Evolutionary conservation across 805 yeast species (phyloP), one percentile per base, ranked within the genome.

Genomic region (Cephaloascus fragrans): DNA sequence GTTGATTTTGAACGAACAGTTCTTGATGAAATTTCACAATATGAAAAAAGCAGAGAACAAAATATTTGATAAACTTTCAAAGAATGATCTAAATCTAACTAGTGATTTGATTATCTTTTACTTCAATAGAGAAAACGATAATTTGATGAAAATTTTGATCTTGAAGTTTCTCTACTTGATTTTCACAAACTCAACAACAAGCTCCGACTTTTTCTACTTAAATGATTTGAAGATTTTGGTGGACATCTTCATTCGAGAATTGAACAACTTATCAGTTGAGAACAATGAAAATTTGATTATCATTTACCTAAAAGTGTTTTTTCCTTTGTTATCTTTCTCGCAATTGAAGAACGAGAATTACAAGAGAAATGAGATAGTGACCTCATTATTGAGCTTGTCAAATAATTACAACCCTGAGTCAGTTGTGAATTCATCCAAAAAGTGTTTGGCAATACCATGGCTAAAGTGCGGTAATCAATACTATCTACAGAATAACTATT

Each of bases 151-250:
- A 48, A 80, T 87, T 3, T 71, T 89, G 62, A 83, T 84, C 51
- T 68, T 89, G 47, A 89, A 89, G 57, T 68, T 86, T 41, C 62
- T 89, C 6, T 86, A 85, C 54, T 57, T 83, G 41, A 71, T 89
- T 1, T 75, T 89, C 57, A 79, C 89, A 2, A 74, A 79, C 3
- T 67, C 79, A 4, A 60, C 61, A 29, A 80, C 94, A 0, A n/a
- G n/a, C n/a, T 64, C 73, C 39, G 83, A 80, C 42, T 68, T 80
- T 48, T 75, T 87, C 37, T 89, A 89, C 53, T 65, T 85, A 44
- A 89, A 89, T 50, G 97, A 89, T 54, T 60, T 89, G 42, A 80
- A 82, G 48, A 94, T 89, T 4, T 70, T 89, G 41, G 78, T 83
- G 12, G 96, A 87, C 51, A 88, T 89, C 8, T 67, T 89, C 38